phyloP scores from a whole-genome alignment of 345 rosid genomes.

The Salix viminalis region DNA sequence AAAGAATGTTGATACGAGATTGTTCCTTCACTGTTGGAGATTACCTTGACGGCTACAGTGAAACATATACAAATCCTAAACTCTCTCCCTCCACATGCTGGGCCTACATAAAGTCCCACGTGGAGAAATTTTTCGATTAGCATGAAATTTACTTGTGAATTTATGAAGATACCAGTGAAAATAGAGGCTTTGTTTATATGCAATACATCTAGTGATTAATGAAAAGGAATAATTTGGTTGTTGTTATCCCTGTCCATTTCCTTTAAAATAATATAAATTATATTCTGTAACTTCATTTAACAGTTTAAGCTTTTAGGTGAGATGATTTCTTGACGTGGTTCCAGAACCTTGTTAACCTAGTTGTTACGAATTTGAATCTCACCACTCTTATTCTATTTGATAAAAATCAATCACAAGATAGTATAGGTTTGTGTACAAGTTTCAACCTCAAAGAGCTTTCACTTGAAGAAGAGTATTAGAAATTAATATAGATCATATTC shows the following conservation, averaged over 20 bases:
- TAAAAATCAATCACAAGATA: no score
- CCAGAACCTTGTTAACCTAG: no score
- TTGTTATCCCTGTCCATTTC: not conserved
- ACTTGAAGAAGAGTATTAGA: no score
- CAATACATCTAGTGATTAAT: not conserved
- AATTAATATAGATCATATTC: no score
- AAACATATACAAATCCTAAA: not conserved
- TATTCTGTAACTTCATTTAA: no score
- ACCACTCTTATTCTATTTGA: no score
- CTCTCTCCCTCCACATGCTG: not conserved
- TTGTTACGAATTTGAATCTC: no score
- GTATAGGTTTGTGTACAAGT: no score
- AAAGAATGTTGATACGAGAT: not conserved
- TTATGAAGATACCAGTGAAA: not conserved
- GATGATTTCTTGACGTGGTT: no score
- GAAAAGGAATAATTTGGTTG: not conserved
- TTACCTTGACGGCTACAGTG: not conserved
- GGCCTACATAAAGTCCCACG: not conserved
- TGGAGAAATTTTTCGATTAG: not conserved
- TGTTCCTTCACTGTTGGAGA: not conserved
- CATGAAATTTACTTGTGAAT: not conserved
- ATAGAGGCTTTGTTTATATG: slow-evolving; percentile 3
- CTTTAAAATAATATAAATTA: not conserved
- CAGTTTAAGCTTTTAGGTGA: no score
- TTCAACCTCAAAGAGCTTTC: no score